Conservation (phyloP, 805 yeast species). For the Nakazawaea anatomiae region DNA sequence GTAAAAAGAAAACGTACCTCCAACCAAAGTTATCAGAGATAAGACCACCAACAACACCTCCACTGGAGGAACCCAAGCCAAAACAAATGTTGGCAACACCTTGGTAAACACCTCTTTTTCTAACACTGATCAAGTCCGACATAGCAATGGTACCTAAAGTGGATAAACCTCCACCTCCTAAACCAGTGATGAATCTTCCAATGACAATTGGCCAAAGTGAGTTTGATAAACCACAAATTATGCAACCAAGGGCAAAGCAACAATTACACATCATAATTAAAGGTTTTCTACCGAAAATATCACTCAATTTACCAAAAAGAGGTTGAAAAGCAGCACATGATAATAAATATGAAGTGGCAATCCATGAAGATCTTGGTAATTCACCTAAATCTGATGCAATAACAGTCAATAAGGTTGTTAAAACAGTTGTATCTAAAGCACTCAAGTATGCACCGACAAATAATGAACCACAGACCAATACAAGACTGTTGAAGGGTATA, state of each 20-base stretch:
- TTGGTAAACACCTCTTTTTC: slow-evolving; percentile 77
- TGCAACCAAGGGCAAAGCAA: slow-evolving; percentile 32
- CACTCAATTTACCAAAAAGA: slow-evolving; percentile 47
- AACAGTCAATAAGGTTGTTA: slow-evolving; percentile 42
- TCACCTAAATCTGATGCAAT: slow-evolving; percentile 48
- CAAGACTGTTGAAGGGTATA: slow-evolving; percentile 26
- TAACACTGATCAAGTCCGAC: slow-evolving; percentile 69
- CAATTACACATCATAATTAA: slow-evolving; percentile 26
- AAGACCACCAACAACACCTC: slow-evolving; percentile 61
- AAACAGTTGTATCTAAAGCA: slow-evolving; percentile 50
- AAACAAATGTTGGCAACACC: slow-evolving; percentile 75
- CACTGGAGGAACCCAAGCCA: slow-evolving; percentile 71
- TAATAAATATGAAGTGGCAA: slow-evolving; percentile 35
- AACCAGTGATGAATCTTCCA: slow-evolving; percentile 72
- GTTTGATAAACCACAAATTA: slow-evolving; percentile 34
- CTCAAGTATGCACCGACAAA: slow-evolving; percentile 27
- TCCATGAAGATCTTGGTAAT: slow-evolving; percentile 35
- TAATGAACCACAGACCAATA: slow-evolving; percentile 29
- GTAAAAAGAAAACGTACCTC: slow-evolving; percentile 55
- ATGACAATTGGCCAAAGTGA: slow-evolving; percentile 38
- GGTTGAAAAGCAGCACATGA: slow-evolving; percentile 48
- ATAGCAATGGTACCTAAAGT: slow-evolving; percentile 70
- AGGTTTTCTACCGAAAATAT: slow-evolving; percentile 45
- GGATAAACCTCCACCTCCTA: slow-evolving; percentile 85
- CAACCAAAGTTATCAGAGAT: slow-evolving; percentile 52